Conservation (phyloP, 768 basidiomycete species). For the Agrocybe pediades region DNA sequence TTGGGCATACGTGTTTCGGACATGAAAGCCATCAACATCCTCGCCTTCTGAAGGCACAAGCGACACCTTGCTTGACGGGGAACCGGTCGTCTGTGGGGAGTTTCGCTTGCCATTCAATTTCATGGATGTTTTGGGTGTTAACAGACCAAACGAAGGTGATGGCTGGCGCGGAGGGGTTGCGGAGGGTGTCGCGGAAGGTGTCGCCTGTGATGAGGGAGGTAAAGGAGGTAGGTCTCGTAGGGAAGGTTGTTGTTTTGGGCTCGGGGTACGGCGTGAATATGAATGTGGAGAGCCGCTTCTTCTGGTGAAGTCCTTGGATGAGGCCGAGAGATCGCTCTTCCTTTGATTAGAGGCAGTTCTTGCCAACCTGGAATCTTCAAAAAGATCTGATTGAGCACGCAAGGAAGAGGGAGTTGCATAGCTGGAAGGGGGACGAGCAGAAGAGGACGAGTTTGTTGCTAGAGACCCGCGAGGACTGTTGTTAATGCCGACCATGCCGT, state of each 20-base stretch:
- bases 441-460: conserved; percentile 24
- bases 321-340: conserved; percentile 32
- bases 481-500: conserved; percentile 11
- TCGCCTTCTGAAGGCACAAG: conserved; percentile 77
- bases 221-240: conserved; percentile 35
- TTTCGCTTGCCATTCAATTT: conserved; percentile 19
- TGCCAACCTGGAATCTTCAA: conserved; percentile 33
- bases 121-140: conserved; percentile 29
- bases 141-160: conserved; percentile 21
- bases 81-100: conserved; percentile 10
- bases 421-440: conserved; percentile 30
- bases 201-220: conserved; percentile 32
- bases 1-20: conserved; percentile 85
- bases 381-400: conserved; percentile 30
- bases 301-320: conserved; percentile 26
- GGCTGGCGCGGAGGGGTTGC: conserved; percentile 25
- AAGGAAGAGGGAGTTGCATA: conserved; percentile 33
- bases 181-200: conserved; percentile 35
- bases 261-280: conserved; percentile 32
- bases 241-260: conserved; percentile 22
- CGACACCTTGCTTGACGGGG: conserved; percentile 43
- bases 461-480: conserved; percentile 26
- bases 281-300: conserved; percentile 31
- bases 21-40: conserved; percentile 80
- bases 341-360: conserved; percentile 27